A percentile compares a stretch with the other conserved stretches of the same genome.
These are phyloP conservation scores for Chenopodium formosanum DNA, from an alignment of 148 eudicot species.

Conservation along the genomic window DNA sequence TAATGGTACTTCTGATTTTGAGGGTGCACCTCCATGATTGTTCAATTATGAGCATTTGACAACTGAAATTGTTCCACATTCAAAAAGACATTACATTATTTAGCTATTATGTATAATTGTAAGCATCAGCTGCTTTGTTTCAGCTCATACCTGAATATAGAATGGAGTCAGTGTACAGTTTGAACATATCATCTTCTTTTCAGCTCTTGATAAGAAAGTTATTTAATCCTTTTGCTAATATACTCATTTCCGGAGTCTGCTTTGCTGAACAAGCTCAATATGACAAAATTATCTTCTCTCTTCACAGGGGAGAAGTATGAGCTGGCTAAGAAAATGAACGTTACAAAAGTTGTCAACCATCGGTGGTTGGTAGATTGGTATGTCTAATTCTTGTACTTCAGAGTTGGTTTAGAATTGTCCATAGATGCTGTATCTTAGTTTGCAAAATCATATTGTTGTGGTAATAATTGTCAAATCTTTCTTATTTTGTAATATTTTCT, in stretches of 20 bases:
- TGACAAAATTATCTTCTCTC: not conserved
- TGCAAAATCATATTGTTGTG: not conserved
- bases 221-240: not conserved
- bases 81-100: not conserved
- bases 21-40: not conserved
- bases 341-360: slow-evolving; percentile 77
- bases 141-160: no score
- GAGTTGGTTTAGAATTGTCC: not conserved
- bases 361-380: slow-evolving; percentile 94
- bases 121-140: not conserved
- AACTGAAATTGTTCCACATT: not conserved
- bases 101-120: not conserved
- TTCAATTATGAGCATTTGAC: not conserved
- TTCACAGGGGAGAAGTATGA: slow-evolving; percentile 85
- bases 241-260: not conserved
- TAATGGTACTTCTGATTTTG: not conserved
- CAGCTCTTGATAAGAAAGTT: not conserved
- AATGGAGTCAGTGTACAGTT: not conserved
- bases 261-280: not conserved
- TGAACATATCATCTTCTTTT: not conserved
- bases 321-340: slow-evolving; percentile 59
- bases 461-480: not conserved
- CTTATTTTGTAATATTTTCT: not conserved
- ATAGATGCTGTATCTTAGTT: not conserved
- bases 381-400: slow-evolving; percentile 10